A percentile compares a stretch with the other conserved stretches of the same genome.
Conservation (phyloP, 2,329 filamentous ascomycete species). For the Cytospora paraplurivora region DNA sequence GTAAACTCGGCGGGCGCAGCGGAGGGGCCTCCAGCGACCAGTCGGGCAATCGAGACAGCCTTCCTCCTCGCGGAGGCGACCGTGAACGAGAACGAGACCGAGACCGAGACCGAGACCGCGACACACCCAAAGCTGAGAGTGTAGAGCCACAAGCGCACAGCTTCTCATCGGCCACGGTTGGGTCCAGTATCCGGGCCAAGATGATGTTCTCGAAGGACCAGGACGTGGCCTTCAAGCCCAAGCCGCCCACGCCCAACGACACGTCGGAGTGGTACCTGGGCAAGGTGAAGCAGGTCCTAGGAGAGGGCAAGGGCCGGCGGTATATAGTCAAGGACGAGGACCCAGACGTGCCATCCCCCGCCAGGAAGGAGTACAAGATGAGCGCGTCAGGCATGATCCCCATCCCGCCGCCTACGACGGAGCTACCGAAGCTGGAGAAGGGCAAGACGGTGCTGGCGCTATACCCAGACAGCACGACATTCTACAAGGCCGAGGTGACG, state of each 20-base stretch:
- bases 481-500: conserved; percentile 82
- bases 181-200: conserved; percentile 50
- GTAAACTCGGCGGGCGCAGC: conserved; percentile 40
- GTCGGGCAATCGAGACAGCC: conserved; percentile 38
- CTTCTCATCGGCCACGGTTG: conserved; percentile 34
- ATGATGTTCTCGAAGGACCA: conserved; percentile 63
- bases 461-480: conserved; percentile 83
- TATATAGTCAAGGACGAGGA: conserved; percentile 82
- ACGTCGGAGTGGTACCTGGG: conserved; percentile 73
- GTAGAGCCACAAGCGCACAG: conserved; percentile 51
- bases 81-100: too few relatives aligned
- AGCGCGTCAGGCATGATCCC: conserved; percentile 76
- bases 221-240: conserved; percentile 67
- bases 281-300: conserved; percentile 73
- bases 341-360: conserved; percentile 64
- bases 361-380: conserved; percentile 69
- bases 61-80: neutral
- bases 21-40: conserved; percentile 36
- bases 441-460: conserved; percentile 75
- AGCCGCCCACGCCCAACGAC: conserved; percentile 49
- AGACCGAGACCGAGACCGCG: conserved; percentile 41
- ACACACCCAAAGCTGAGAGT: conserved; percentile 60
- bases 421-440: conserved; percentile 62
- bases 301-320: conserved; percentile 74
- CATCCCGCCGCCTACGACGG: conserved; percentile 61